phyloP scores from a whole-genome alignment of 495 filamentous ascomycete species.

The Cercophora newfieldiana region DNA sequence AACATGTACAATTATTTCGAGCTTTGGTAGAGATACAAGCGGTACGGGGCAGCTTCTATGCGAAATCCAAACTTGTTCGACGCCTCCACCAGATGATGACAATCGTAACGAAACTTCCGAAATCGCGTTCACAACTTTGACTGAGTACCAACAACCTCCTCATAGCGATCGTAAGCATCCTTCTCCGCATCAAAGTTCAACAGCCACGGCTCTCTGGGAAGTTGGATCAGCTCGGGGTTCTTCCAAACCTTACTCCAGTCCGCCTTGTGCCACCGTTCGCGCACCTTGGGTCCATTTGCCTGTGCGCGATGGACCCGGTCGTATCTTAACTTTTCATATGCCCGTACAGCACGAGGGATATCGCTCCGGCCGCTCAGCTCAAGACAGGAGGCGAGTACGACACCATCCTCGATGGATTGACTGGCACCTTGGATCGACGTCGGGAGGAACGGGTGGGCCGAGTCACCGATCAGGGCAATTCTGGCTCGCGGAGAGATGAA shows the following conservation, averaged over 20 bases:
- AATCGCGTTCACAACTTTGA: constrained; percentile 11
- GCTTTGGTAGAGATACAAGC: background rate
- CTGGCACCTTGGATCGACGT: constrained; percentile 71
- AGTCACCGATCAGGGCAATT: constrained; percentile 66
- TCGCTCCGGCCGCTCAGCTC: constrained; percentile 40
- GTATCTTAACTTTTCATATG: constrained; percentile 54
- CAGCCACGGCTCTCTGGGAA: constrained; percentile 60
- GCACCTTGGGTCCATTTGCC: constrained; percentile 58
- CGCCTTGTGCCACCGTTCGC: constrained; percentile 63
- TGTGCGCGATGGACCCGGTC: constrained; percentile 57
- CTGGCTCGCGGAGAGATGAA: constrained; percentile 61
- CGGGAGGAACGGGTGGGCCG: constrained; percentile 73
- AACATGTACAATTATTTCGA: background rate
- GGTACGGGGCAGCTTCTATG: background rate
- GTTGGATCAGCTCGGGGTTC: constrained; percentile 58
- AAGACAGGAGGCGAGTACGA: constrained; percentile 64
- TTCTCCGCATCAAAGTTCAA: constrained; percentile 62
- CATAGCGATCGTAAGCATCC: constrained; percentile 47
- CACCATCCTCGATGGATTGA: constrained; percentile 71
- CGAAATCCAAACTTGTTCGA: background rate
- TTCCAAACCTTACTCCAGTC: constrained; percentile 58
- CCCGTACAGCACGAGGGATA: constrained; percentile 45
- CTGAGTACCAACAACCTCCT: constrained; percentile 17
- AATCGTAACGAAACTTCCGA: background rate
- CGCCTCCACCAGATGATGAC: background rate